Evolutionary conservation across 768 basidiomycete genomes (phyloP).

Genomic region (Xerocomellus amylosporus): DNA sequence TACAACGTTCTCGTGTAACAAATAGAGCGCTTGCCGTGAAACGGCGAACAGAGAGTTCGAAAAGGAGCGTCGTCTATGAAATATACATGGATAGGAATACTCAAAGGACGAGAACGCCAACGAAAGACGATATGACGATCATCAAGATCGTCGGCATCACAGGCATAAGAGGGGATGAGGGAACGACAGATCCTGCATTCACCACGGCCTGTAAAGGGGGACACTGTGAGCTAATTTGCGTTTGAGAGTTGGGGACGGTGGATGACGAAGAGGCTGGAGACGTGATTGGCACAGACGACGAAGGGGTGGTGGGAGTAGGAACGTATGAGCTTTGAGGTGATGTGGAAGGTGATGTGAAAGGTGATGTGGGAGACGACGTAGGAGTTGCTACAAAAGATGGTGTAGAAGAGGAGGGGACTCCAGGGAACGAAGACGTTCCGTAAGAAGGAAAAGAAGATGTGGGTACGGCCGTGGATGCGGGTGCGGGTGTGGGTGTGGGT

Average conservation of each 20-base stretch:
- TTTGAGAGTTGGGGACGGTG: conserved; percentile 8
- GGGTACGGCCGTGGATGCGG: background rate
- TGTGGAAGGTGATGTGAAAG: background rate
- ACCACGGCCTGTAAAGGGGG: conserved; percentile 6
- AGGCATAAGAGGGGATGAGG: conserved; percentile 9
- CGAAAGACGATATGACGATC: conserved; percentile 23
- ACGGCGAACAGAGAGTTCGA: background rate
- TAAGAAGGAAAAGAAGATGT: background rate
- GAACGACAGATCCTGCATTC: conserved; percentile 11
- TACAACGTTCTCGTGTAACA: conserved; percentile 6
- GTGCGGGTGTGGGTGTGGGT: background rate
- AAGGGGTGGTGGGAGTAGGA: background rate
- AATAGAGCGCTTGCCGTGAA: background rate
- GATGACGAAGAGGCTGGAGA: background rate
- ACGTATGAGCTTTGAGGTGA: background rate
- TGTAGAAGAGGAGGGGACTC: background rate
- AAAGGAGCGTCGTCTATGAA: background rate
- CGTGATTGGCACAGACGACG: background rate
- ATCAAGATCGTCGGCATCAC: conserved; percentile 26
- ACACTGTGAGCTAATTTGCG: conserved; percentile 27
- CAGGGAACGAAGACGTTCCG: background rate
- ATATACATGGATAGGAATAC: background rate
- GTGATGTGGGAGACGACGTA: background rate
- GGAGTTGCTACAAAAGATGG: background rate
- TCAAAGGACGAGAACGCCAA: conserved; percentile 29